Evolutionary conservation across 2,329 filamentous ascomycete genomes (phyloP), one percentile per base, ranked within the genome.

Genomic region (Fusarium incarnatum): DNA sequence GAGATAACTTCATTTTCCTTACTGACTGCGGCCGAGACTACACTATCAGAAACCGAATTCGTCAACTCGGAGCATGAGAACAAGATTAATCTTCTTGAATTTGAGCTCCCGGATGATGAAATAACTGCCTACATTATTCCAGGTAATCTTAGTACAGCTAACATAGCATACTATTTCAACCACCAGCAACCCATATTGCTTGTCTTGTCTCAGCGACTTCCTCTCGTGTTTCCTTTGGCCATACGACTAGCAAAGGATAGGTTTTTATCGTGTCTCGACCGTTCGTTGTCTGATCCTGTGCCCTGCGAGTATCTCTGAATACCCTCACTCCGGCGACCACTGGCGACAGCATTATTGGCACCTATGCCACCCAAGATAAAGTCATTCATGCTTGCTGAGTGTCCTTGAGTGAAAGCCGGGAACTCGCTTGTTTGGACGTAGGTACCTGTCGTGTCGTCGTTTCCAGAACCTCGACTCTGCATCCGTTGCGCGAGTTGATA

Each of bases 401-500:
- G 58, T 48, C 49, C 72, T n/a, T 54, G 46, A 48, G 69, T 56
- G 6, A 32, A 59, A 30, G 42, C 41, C 11, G 42, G 48, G 16
- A 60, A n/a, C 16, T 42, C 55, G 8, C 20, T 34, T 16, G 48
- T 16, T 23, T 53, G 58, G 12, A 23, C 13, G 18, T 28, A 42
- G 8, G 40, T 30, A 27, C 8, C 41, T 7, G 46, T 32, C 16
- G 18, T 18, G 23, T 41, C 28, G 20, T 48, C 52, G 16, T 34
- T 20, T 20, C 37, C 40, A 22, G 56, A 59, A 37, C 37, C 16
- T 55, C 61, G 60, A 20, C 15, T 41, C 27, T 64, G 57, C 50
- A 67, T 60, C 28, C 52, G 44, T 40, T 63, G 91, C 3, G 90
- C 89, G 74, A 92, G 86, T 73, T 89, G 86, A 76, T 94, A 93